Evolutionary conservation across 768 basidiomycete genomes (phyloP).

Genomic region (Grammothele lineata): DNA sequence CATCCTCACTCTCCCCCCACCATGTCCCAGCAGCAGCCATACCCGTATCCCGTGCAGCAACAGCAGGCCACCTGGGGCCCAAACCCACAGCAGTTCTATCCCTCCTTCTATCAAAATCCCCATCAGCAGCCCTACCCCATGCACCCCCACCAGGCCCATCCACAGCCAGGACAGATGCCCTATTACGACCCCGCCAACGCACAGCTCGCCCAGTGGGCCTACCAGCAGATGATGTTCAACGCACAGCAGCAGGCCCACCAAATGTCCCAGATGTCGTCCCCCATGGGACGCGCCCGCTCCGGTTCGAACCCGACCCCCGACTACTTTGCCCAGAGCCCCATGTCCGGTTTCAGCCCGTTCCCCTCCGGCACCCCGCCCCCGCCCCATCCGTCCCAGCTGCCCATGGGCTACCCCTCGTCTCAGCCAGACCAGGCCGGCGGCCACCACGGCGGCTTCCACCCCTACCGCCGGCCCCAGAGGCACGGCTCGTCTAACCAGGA

Average conservation of each 20-base stretch:
- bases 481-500: slow-evolving; percentile 29
- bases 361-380: slow-evolving; percentile 70
- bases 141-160: slow-evolving; percentile 30
- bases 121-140: slow-evolving; percentile 56
- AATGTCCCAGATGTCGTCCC: slow-evolving; percentile 30
- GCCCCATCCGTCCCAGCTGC: slow-evolving; percentile 46
- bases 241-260: slow-evolving; percentile 50
- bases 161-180: slow-evolving; percentile 40
- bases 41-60: slow-evolving; percentile 69
- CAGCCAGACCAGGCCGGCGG: slow-evolving; percentile 19
- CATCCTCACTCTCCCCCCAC: slow-evolving; percentile 29
- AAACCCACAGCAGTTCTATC: slow-evolving; percentile 68
- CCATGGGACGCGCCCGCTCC: slow-evolving; percentile 30
- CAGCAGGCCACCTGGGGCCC: slow-evolving; percentile 65
- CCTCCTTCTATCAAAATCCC: slow-evolving; percentile 71
- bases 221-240: slow-evolving; percentile 88
- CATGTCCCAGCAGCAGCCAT: slow-evolving; percentile 37
- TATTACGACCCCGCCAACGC: slow-evolving; percentile 79
- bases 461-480: slow-evolving; percentile 67
- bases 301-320: slow-evolving; percentile 40
- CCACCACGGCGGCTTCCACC: slow-evolving; percentile 66
- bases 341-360: slow-evolving; percentile 55
- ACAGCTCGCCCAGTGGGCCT: slow-evolving; percentile 82
- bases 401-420: slow-evolving; percentile 32
- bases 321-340: slow-evolving; percentile 55